Base-by-base conservation (phyloP, 768 basidiomycete genomes). In the Hericium rajendrae region DNA sequence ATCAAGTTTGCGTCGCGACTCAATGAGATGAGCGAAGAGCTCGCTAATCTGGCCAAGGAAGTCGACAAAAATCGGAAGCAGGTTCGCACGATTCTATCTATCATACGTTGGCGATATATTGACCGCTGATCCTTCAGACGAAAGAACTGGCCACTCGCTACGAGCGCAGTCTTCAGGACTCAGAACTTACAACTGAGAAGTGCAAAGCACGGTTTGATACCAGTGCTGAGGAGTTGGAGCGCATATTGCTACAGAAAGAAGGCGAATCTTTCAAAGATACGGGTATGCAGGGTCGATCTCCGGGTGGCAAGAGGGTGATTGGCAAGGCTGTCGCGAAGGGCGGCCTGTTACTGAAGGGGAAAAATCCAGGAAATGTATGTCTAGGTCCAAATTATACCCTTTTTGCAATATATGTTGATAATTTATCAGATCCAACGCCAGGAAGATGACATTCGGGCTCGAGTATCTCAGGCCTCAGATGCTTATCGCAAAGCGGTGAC, bases 21-120 rank as follows among this genome's bases (percentile, higher is more conserved):
- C 46, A 88, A 87, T 67, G 97, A 99, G 71, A 98, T 97, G 92
- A 86, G 88, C 66, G 94, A 97, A n/a, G 97, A 99, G 66, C 77
- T 99, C 26, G 73, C 80, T 16, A 86, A 79, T 10, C 74, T 98
- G 4, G 82, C 84, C 0, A 91, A 91, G 64, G 94, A 98, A 69
- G 91, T 97, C 1, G 97, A 99, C 62, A 94, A 92, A 75, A 88
- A 88, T 68, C 76, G 95, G 54, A 98, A 98, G 72, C 78, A 85
- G 73, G 93, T 89, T 58, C 54, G 77, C 65, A 51, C 6, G n/a
- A 22, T n/a, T 40, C 53, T 26, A 22, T 18, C n/a, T 38, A 38
- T 20, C 12, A 15, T 28, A 22, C 5, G 13, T 41, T 43, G 11
- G 20, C 32, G 6, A 32, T 32, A 10, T 20, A 9, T 39, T n/a